These are phyloP conservation scores for Pharnaceum exiguum DNA, from an alignment of 148 eudicot species.

Conservation along the genomic window DNA sequence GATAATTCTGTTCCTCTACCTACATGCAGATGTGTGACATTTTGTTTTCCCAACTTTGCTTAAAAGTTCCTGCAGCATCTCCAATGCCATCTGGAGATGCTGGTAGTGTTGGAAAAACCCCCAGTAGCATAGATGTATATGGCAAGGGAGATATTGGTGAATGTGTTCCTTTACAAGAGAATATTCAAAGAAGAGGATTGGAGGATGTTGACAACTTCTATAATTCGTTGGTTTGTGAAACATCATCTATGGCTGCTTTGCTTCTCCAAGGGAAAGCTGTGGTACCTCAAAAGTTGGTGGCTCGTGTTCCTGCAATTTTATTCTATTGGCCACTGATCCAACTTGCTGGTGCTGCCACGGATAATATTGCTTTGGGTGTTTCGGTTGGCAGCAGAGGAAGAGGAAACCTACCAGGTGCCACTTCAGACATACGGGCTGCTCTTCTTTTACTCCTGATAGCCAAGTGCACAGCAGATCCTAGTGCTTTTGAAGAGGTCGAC, in stretches of 20 bases:
- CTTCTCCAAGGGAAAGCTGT: constrained; percentile 92
- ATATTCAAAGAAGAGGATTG: constrained; percentile 37
- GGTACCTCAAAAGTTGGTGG: constrained; percentile 92
- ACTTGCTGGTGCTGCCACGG: constrained; percentile 95
- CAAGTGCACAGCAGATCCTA: constrained; percentile 94
- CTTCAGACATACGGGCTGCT: constrained; percentile 97
- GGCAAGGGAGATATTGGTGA: constrained; percentile 39
- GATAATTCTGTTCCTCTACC: too few species aligned
- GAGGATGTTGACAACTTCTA: constrained; percentile 45
- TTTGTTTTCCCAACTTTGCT: constrained; percentile 86
- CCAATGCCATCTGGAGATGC: constrained; percentile 35
- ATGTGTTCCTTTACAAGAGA: constrained; percentile 32
- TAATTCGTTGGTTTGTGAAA: constrained; percentile 48
- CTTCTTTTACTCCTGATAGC: constrained; percentile 95
- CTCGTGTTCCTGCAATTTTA: constrained; percentile 85
- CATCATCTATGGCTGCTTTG: constrained; percentile 91
- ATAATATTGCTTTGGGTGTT: constrained; percentile 93
- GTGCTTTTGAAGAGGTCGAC: constrained; percentile 82
- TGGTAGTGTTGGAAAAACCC: constrained; percentile 34
- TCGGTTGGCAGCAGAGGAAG: constrained; percentile 99
- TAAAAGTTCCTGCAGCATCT: constrained; percentile 67
- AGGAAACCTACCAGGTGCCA: constrained; percentile 93
- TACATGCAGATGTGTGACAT: constrained; percentile 89
- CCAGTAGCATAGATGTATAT: constrained; percentile 30
- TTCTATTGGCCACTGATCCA: constrained; percentile 98